A percentile compares a stretch with the other conserved stretches of the same genome.
These are phyloP conservation scores for Sugiyamaella valdiviana DNA, from an alignment of 805 yeast genomes.

Conservation along the genomic window DNA sequence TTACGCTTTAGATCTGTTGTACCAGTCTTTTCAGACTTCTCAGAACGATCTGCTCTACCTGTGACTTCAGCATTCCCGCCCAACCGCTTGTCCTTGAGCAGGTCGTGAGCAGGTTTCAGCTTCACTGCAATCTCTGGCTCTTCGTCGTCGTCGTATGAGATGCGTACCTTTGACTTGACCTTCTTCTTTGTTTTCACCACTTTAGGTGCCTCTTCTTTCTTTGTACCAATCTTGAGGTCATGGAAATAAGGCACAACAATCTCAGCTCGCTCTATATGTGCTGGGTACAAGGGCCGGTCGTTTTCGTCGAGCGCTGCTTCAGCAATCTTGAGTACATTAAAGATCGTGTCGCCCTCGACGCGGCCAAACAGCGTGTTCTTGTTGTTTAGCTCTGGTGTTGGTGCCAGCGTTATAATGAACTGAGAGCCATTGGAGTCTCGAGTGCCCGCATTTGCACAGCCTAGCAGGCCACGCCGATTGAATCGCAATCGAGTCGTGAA, in stretches of 20 bases:
- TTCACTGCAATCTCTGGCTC: constrained; percentile 20
- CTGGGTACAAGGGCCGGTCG: constrained; percentile 48
- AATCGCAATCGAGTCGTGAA: constrained; percentile 47
- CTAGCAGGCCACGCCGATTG: constrained; percentile 49
- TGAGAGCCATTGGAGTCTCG: constrained; percentile 34
- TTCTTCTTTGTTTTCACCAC: constrained; percentile 5
- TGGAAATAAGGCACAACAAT: constrained; percentile 46
- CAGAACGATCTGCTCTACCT: neutral
- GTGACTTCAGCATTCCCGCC: constrained; percentile 3
- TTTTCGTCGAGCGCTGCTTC: constrained; percentile 41
- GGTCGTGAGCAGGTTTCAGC: constrained; percentile 24
- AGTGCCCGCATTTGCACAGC: constrained; percentile 38
- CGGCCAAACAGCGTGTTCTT: constrained; percentile 50
- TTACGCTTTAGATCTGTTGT: too few relatives aligned
- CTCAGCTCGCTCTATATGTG: constrained; percentile 36
- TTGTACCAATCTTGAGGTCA: constrained; percentile 17
- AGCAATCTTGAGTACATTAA: constrained; percentile 44
- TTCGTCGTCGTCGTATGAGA: constrained; percentile 38
- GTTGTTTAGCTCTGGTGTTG: constrained; percentile 40
- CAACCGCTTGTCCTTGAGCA: constrained; percentile 1
- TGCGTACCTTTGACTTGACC: constrained; percentile 28
- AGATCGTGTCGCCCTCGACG: constrained; percentile 51
- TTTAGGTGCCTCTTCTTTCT: constrained; percentile 9
- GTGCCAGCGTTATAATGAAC: constrained; percentile 46
- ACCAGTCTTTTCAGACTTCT: neutral